Percentiles rank a stretch among this genome's conserved stretches.
Evolutionary conservation across 1,284 basidiomycete species (phyloP).

Genomic region (Sporisorium exsertum): DNA sequence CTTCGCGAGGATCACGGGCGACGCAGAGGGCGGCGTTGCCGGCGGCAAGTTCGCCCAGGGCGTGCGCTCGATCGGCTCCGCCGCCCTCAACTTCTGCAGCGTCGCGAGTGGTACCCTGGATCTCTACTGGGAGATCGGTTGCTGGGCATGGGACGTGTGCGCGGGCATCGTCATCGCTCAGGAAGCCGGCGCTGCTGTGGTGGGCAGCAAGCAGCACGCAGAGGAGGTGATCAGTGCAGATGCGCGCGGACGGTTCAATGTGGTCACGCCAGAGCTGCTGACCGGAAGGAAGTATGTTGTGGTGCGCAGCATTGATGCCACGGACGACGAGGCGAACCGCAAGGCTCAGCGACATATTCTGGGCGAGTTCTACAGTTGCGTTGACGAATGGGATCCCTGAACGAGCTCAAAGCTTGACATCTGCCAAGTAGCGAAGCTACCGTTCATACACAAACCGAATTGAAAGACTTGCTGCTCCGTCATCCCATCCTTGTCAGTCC

Average conservation of each 20-base stretch:
- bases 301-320: constrained; percentile 71
- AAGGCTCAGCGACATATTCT: constrained; percentile 84
- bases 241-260: constrained; percentile 71
- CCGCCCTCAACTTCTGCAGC: constrained; percentile 63
- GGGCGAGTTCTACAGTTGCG: constrained; percentile 83
- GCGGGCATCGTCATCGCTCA: constrained; percentile 91
- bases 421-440: not conserved
- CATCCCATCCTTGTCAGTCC: too few species aligned
- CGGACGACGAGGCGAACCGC: constrained; percentile 74
- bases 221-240: constrained; percentile 71
- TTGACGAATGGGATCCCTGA: constrained; percentile 77
- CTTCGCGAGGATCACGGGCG: constrained; percentile 82
- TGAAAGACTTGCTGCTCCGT: too few species aligned
- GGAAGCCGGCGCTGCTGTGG: constrained; percentile 75
- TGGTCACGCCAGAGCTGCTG: constrained; percentile 77
- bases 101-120: constrained; percentile 64
- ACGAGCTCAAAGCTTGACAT: not conserved
- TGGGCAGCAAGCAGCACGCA: constrained; percentile 51
- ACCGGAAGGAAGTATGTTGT: constrained; percentile 88
- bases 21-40: constrained; percentile 74
- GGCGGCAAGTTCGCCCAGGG: constrained; percentile 90
- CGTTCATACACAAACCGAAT: not conserved
- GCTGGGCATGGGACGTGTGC: constrained; percentile 71
- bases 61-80: constrained; percentile 58
- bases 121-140: constrained; percentile 68